Evolutionary conservation across 352 stramenopile species (phyloP), one percentile per base, ranked within the genome.

Genomic region (Pythium folliculosum): DNA sequence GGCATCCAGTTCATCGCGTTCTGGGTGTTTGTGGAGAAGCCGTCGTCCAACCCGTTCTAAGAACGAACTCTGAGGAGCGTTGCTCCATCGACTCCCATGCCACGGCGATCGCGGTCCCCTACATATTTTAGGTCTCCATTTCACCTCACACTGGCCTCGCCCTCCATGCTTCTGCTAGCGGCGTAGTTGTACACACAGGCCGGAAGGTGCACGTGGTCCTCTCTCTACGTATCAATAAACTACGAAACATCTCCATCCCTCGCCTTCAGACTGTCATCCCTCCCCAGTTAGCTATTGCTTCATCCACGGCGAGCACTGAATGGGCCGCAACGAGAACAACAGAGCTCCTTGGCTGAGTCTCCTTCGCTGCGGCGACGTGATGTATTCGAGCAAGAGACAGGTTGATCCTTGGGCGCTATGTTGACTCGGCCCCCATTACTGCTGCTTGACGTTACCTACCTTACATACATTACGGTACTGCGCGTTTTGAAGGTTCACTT

Each of bases 11-110:
- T 92, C 77, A 90, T 94, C 62, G 81, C 77, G 23, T 76, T 94
- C 37, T 94, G 86, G 86, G 81, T 94, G 59, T 94, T 84, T 71
- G 88, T 90, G 52, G 86, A 92, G 70, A 74, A 90, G 77, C 86
- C 83, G 38, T 89, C 82, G 57, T 91, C 83, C 47, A 92, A 94
- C 74, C 86, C 86, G 60, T 90, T 90, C 62, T 90, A 84, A 72
- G 50, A 22, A 6, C 1, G 25, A 16, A 32, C 32, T 37, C 19
- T 55, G 25, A 23, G 59, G 14, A n/a, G 4, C 40, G 5, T 47
- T 13, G 10, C 37, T 43, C 37, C 37, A 43, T 47, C 14, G 40
- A 19, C 40, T 47, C 40, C 9, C 40, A n/a, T 17, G 23, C n/a
- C 27, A 19, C 25, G 51, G 7, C 32, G n/a, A 23, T 57, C 35